phyloP scores from a whole-genome alignment of 83 land plant species.

The Picea abies region DNA sequence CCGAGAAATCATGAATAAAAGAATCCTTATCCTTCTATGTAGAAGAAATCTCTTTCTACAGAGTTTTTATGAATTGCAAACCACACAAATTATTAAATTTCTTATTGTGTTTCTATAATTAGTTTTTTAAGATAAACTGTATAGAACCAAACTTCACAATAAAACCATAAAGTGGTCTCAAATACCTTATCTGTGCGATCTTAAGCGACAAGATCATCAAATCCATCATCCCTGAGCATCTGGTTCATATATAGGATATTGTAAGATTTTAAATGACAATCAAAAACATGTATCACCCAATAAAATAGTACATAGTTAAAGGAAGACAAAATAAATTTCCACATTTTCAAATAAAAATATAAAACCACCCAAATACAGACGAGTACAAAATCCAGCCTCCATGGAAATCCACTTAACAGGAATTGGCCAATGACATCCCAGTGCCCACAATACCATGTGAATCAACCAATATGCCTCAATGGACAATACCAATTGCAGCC shows the following conservation, averaged over 20 bases:
- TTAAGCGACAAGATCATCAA: conserved; percentile 80
- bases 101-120: not conserved
- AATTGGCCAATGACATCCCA: too few relatives aligned
- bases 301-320: too few relatives aligned
- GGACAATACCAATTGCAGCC: too few relatives aligned
- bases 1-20: conserved; percentile 82
- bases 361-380: too few relatives aligned
- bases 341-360: too few relatives aligned
- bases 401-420: too few relatives aligned
- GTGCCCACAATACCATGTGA: too few relatives aligned
- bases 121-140: not conserved
- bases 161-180: too few relatives aligned
- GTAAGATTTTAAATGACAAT: not conserved
- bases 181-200: conserved; percentile 93
- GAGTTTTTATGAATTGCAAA: conserved; percentile 72
- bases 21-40: conserved; percentile 72
- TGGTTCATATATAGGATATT: conserved; percentile 22
- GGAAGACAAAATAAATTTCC: too few relatives aligned
- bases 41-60: conserved; percentile 67
- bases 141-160: not conserved
- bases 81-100: not conserved
- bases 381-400: too few relatives aligned
- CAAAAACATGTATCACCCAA: too few relatives aligned
- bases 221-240: conserved; percentile 94
- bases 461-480: too few relatives aligned